Base-by-base conservation (phyloP, 2,329 filamentous ascomycete species). In the Sphaerulina musiva region DNA sequence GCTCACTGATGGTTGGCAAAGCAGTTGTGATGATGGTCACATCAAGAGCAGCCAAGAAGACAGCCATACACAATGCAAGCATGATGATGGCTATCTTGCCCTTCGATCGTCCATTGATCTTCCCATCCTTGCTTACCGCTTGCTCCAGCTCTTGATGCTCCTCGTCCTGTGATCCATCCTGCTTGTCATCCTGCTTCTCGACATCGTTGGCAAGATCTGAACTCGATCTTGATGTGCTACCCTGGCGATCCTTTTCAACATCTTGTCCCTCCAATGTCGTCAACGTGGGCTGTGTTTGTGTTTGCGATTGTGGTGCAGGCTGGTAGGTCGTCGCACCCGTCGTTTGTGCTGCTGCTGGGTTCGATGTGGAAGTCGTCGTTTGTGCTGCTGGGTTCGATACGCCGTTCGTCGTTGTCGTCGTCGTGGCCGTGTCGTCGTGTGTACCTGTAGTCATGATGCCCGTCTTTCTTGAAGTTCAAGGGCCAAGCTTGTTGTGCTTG, bases 11-110 rank as follows among this genome's bases (percentile, higher is more conserved):
- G 4, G 57, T 64, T 9, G 64, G 60, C 38, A 59, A 52, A 7
- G 57, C 53, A 14, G 57, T 61, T 36, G 56, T 63, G 45, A 59
- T 56, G 48, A 55, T 60, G 10, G 55, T 63, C 66, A 82, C 80
- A 61, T 84, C 81, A 36, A 84, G 68, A 44, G 81, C 81, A n/a
- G 80, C 80, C 26, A 84, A 74, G 44, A 62, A 80, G 7, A 82
- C 72, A 7, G 78, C 78, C 64, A 82, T 73, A 42, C 59, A 59
- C 1, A 77, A 66, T 2, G 74, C 74, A 31, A 70, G 63, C 74
- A 77, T 76, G 59, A 77, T 76, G 53, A 78, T 57, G 5, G 70
- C 69, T 52, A 76, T 73, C 64, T 78, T 68, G 50, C 66, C 65
- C 52, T 67, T 68, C 7, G 67, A 65, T 40, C 65, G 55, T 7